Evolutionary conservation across 2,329 filamentous ascomycete species (phyloP), one percentile per base, ranked within the genome.

Genomic region (Sporothrix schenckii): DNA sequence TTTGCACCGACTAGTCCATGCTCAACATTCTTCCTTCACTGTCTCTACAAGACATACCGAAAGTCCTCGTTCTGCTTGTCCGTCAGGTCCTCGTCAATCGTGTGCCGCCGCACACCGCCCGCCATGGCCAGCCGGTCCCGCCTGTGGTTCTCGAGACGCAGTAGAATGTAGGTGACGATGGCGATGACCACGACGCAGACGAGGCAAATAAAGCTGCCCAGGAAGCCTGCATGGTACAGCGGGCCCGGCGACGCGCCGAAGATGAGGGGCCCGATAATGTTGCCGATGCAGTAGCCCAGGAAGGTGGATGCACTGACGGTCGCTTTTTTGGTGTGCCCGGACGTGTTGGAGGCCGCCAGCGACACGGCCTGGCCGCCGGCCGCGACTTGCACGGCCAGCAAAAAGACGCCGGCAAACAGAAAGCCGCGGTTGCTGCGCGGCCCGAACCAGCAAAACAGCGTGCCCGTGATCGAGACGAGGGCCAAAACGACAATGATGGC

Each of bases 191-290:
- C 41, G 50, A 66, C 60, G 30, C 69, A 53, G 0, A 70, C 63
- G 11, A 63, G 41, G 27, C 69, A 70, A 24, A 63, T 52, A 24
- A 70, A 66, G 52, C 60, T 63, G 27, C 63, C 69, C 61, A 58
- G 30, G 41, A 65, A 70, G n/a, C 69, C 69, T 44, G 69, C 63
- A 14, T 66, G 69, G 61, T 70, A 70, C 10, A 66, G 47, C 34
- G 69, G 69, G 3, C 60, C 69, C 6, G 63, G 60, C 19, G 34
- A 50, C 24, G 53, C 61, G 27, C 63, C 60, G 30, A 88, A 90
- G 78, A 89, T 89, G 77, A 89, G 89, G 0, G 88, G 88, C 0
- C 87, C 85, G 4, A 82, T 83, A 54, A 89, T 87, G 74, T 89
- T 89, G 5, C 87, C 87, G 1, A 85, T 82, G 74, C 86, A 88